These are phyloP conservation scores for Rhodotorula sp. DNA, from an alignment of 1,284 basidiomycete species.

Conservation along the genomic window DNA sequence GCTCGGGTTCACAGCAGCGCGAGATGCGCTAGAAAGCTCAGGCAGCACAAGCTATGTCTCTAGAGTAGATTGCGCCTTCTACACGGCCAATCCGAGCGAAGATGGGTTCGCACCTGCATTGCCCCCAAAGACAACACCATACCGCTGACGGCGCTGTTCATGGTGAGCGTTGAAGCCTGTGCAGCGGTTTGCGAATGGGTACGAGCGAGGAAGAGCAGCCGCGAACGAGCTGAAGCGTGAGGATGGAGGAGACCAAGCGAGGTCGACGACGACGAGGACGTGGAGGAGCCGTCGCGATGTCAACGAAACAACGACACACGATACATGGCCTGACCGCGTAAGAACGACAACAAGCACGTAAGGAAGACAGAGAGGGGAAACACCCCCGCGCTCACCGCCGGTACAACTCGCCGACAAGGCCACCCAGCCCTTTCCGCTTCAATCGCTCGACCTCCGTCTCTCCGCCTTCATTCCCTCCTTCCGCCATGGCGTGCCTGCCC, in stretches of 20 bases:
- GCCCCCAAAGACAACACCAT: conserved; percentile 81
- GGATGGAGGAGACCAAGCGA: too few relatives aligned
- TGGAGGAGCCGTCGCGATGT: too few relatives aligned
- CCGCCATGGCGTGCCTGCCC: conserved; percentile 59
- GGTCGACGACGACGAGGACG: too few relatives aligned
- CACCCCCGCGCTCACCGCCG: background rate
- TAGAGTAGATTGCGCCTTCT: too few relatives aligned
- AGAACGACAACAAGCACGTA: background rate
- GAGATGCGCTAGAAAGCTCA: too few relatives aligned
- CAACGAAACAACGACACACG: too few relatives aligned
- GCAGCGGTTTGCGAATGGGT: too few relatives aligned
- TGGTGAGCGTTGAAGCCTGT: background rate
- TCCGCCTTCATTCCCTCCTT: background rate
- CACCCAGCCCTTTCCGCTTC: background rate
- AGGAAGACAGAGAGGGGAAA: background rate
- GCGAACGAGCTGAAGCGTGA: too few relatives aligned
- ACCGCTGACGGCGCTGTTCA: conserved; percentile 59
- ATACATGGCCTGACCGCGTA: background rate
- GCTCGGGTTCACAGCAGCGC: too few relatives aligned
- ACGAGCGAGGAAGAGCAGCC: too few relatives aligned
- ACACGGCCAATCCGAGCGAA: too few relatives aligned
- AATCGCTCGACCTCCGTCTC: background rate
- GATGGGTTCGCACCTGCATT: conserved; percentile 69
- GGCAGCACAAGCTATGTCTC: too few relatives aligned
- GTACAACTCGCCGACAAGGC: conserved; percentile 17